Conservation (phyloP, 805 yeast genomes). For the Kodamaea kakaduensis region DNA sequence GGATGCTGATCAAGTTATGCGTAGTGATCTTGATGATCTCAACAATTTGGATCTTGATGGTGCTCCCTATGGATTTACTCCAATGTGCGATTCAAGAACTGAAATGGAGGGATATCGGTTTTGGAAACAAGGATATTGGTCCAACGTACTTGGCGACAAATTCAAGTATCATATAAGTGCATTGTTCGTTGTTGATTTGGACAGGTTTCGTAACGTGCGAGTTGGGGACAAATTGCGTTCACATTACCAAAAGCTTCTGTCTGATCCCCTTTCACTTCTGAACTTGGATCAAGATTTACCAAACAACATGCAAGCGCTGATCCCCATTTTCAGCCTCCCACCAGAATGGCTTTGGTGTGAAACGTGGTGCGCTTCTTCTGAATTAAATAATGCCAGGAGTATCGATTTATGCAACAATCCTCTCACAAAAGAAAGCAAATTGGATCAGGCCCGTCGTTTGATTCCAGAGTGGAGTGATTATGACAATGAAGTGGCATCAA, state of each 20-base stretch:
- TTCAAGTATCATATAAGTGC: conserved; percentile 81
- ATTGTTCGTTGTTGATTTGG: conserved; percentile 73
- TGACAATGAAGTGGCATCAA: conserved; percentile 48
- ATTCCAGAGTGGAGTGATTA: conserved; percentile 74
- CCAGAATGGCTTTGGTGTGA: conserved; percentile 93
- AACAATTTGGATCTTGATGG: conserved; percentile 67
- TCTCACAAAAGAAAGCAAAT: conserved; percentile 70
- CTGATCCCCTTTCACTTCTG: conserved; percentile 73
- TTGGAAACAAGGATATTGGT: conserved; percentile 96
- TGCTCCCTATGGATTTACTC: conserved; percentile 82
- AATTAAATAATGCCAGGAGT: conserved; percentile 61
- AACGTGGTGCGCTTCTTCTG: conserved; percentile 78
- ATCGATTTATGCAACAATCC: conserved; percentile 86
- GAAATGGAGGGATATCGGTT: conserved; percentile 85
- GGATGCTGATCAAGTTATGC: conserved; percentile 79
- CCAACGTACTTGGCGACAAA: conserved; percentile 51
- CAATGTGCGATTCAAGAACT: conserved; percentile 76
- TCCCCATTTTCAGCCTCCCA: conserved; percentile 70
- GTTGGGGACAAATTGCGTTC: conserved; percentile 81
- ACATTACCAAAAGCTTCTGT: conserved; percentile 78
- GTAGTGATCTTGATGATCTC: conserved; percentile 69
- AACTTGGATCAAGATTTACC: conserved; percentile 92
- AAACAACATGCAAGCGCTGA: conserved; percentile 68
- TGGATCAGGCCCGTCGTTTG: conserved; percentile 70
- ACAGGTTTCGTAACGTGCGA: conserved; percentile 53